phyloP scores from a whole-genome alignment of 2,329 filamentous ascomycete genomes.

The Pseudocercospora ulei region DNA sequence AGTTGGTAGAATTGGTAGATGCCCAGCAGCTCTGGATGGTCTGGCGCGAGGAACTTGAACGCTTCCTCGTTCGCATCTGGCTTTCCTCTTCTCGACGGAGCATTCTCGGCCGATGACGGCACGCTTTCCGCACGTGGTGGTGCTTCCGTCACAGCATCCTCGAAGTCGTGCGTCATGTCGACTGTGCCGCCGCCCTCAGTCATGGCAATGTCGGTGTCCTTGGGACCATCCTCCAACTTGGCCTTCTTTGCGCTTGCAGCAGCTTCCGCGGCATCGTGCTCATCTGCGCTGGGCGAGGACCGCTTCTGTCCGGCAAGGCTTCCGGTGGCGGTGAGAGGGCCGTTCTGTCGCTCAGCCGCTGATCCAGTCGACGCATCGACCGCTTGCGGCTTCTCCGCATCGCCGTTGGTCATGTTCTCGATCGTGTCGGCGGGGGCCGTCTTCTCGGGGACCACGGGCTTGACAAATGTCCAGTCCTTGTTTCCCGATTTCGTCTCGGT shows the following conservation, averaged over 20 bases:
- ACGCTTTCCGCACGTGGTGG: slow-evolving; percentile 25
- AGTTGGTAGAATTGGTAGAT: slow-evolving; percentile 81
- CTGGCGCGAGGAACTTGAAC: slow-evolving; percentile 75
- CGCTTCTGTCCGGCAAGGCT: slow-evolving; percentile 32
- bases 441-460: slow-evolving; percentile 21
- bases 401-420: slow-evolving; percentile 35
- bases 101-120: slow-evolving; percentile 13
- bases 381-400: slow-evolving; percentile 15
- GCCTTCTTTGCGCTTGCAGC: slow-evolving; percentile 35
- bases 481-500: slow-evolving; percentile 43
- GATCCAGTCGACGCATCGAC: slow-evolving; percentile 14
- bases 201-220: slow-evolving; percentile 19
- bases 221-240: slow-evolving; percentile 22
- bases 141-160: slow-evolving; percentile 24
- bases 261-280: slow-evolving; percentile 32
- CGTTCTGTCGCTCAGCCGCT: slow-evolving; percentile 18
- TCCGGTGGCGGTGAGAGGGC: slow-evolving; percentile 1
- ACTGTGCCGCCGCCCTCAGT: slow-evolving; percentile 10
- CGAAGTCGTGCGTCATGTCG: slow-evolving; percentile 20
- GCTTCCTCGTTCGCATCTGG: slow-evolving; percentile 65
- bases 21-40: slow-evolving; percentile 63
- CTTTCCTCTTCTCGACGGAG: slow-evolving; percentile 20
- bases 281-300: slow-evolving; percentile 35
- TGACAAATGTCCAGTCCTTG: slow-evolving; percentile 29
- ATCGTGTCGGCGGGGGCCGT: slow-evolving; percentile 35